Evolutionary conservation across 139 green algal genomes (phyloP), one percentile per base, ranked within the genome.

Genomic region (Protoeuglena noctilucae): DNA sequence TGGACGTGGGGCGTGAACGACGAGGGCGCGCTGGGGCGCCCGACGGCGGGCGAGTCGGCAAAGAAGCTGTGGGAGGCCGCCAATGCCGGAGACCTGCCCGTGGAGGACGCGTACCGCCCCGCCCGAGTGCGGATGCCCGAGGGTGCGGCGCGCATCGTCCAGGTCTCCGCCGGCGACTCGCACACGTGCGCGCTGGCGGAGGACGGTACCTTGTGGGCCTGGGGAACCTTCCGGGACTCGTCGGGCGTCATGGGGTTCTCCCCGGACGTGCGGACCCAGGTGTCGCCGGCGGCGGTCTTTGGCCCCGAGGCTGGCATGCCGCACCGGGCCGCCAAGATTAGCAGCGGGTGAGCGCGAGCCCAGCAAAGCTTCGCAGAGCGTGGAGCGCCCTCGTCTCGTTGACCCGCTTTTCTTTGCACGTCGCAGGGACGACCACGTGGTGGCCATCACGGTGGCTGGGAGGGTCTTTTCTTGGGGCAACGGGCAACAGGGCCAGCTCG

Each of bases 1-100:
- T 94, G 64, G 46, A 79, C 74, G 0, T 89, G 76, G 75, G 87
- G 86, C 18, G 82, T 93, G 19, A 96, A 96, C 57, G 86, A 96
- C 49, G 86, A 94, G 70, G 85, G 85, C 2, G 80, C 78, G 19
- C 68, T 94, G 28, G 85, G 84, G 6, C 68, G 85, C 1, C 51
- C 64, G 25, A 86, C 81, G 12, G 65, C 61, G 53, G 29, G 57
- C 27, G 40, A 47, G n/a, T 62, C 57, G 6, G 68, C 62, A 61
- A 51, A 69, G 53, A 40, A 66, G 53, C 56, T 73, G 21, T 78
- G 71, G 67, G 57, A 79, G 55, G 64, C 64, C 50, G 60, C 60
- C 3, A 31, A 47, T 4, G 18, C 55, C 50, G 48, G 24, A 4
- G 29, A 43, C 6, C 55, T 51, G 2, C 22, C 40, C 16, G 24